Evolutionary conservation across 306 rosid genomes (phyloP).

Genomic region (Citrullus colocynthis): DNA sequence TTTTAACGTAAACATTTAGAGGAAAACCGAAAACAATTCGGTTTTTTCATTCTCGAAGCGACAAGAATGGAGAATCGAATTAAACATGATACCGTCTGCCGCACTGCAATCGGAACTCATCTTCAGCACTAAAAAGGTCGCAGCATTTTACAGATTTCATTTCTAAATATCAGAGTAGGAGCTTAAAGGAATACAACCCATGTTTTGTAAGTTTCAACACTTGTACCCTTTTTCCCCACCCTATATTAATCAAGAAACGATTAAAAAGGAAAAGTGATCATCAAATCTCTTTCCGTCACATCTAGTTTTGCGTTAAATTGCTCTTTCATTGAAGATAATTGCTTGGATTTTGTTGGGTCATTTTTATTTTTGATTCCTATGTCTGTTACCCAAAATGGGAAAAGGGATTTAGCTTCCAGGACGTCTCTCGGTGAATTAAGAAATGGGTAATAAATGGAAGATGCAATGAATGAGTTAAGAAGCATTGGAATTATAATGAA

Average conservation of each 20-base stretch:
- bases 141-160: background rate
- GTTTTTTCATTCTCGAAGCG: background rate
- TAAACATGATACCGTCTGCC: background rate
- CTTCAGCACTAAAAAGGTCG: background rate
- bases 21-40: too few relatives aligned
- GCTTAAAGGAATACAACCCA: background rate
- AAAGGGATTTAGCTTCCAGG: background rate
- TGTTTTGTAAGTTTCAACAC: conserved; percentile 1
- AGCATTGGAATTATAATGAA: background rate
- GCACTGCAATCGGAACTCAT: background rate
- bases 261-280: background rate
- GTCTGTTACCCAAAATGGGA: background rate
- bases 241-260: background rate
- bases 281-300: background rate
- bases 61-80: background rate
- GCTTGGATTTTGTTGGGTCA: background rate
- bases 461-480: background rate
- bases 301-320: background rate
- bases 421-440: background rate
- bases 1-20: too few relatives aligned
- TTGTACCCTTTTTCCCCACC: background rate
- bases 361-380: background rate
- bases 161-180: background rate
- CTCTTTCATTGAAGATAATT: background rate
- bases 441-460: background rate